phyloP scores from a whole-genome alignment of 164 flowering plant species.

The Sextonia rubra region DNA sequence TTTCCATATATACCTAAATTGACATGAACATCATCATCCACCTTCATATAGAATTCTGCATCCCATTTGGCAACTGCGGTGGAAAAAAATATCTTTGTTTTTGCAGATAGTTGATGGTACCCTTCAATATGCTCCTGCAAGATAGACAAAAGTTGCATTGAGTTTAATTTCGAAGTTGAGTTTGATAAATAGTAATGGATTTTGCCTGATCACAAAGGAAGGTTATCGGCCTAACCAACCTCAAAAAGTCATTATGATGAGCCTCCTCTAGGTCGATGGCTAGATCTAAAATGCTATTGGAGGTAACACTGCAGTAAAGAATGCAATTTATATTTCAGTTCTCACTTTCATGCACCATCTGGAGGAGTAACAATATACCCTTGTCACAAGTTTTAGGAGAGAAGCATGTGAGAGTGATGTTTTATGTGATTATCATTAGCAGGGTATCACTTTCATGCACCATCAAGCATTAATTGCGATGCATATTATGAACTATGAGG shows the following conservation, averaged over 20 bases:
- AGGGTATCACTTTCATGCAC: no score
- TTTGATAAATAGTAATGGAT: not conserved
- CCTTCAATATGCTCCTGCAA: slow-evolving; percentile 61
- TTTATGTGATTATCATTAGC: no score
- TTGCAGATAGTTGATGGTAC: slow-evolving; percentile 73
- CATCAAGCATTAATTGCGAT: not conserved
- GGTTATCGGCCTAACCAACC: slow-evolving; percentile 41
- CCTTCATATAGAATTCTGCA: slow-evolving; percentile 79
- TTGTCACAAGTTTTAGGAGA: not conserved
- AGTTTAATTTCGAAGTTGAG: not conserved
- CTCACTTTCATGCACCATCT: slow-evolving; percentile 31
- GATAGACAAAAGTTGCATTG: not conserved
- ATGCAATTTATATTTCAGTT: slow-evolving; percentile 11
- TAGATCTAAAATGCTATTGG: slow-evolving; percentile 66
- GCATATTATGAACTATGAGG: not conserved
- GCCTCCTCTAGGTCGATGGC: slow-evolving; percentile 65
- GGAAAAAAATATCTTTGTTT: slow-evolving; percentile 67
- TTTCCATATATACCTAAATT: slow-evolving; percentile 46
- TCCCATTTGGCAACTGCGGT: slow-evolving; percentile 69
- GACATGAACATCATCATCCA: slow-evolving; percentile 83
- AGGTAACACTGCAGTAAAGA: slow-evolving; percentile 57
- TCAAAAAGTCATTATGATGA: slow-evolving; percentile 56
- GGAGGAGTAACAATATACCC: slow-evolving; percentile 44
- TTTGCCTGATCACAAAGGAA: not conserved
- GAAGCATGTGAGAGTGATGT: not conserved